These are phyloP conservation scores for Fusarium robinianum DNA, from an alignment of 2,329 filamentous ascomycete genomes.

Conservation along the genomic window DNA sequence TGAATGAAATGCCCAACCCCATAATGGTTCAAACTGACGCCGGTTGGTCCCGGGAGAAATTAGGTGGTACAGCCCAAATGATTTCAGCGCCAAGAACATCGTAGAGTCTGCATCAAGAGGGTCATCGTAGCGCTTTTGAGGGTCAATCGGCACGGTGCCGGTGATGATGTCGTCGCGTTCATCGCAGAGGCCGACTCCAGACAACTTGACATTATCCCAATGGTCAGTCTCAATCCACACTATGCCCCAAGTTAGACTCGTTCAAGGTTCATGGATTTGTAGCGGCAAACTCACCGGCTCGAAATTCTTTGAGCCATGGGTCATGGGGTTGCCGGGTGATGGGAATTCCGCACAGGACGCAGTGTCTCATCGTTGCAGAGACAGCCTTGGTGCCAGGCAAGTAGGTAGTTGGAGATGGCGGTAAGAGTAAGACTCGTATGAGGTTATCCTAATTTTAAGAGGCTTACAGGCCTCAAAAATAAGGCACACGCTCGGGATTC, in stretches of 20 bases:
- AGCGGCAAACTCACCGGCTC: slow-evolving; percentile 10
- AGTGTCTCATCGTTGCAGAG: slow-evolving; percentile 6
- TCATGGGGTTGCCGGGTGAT: background rate
- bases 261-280: background rate
- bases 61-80: background rate
- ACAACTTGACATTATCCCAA: slow-evolving; percentile 4
- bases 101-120: background rate
- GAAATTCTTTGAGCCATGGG: slow-evolving; percentile 13
- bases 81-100: slow-evolving; percentile 9
- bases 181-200: slow-evolving; percentile 16
- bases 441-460: too few species aligned
- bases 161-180: background rate
- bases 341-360: slow-evolving; percentile 9
- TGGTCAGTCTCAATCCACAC: slow-evolving; percentile 14
- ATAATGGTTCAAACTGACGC: slow-evolving; percentile 2
- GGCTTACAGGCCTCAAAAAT: too few species aligned
- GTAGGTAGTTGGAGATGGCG: too few species aligned
- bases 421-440: too few species aligned
- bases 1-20: slow-evolving; percentile 19
- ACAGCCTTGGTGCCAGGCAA: background rate
- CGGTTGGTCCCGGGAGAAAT: slow-evolving; percentile 1
- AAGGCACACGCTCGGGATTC: too few species aligned
- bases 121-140: slow-evolving; percentile 6
- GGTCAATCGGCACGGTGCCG: slow-evolving; percentile 4
- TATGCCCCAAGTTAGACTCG: background rate